Conservation (phyloP, 768 basidiomycete species). For the Suillus paluster region DNA sequence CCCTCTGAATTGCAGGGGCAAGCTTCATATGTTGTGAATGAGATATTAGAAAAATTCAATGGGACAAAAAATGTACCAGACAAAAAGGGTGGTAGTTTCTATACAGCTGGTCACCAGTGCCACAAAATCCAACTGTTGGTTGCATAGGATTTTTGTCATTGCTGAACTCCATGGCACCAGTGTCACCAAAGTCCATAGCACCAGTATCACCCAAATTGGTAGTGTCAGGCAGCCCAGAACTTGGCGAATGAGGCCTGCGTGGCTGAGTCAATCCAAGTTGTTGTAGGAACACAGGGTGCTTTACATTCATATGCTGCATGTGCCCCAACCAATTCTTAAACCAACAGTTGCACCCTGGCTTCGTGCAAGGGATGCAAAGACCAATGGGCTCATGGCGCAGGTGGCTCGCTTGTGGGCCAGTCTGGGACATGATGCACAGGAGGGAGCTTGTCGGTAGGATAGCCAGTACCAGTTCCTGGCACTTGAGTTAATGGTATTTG, state of each 20-base stretch:
- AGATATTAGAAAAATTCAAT: neutral
- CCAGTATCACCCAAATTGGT: no score
- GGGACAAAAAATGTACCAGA: slow-evolving; percentile 2
- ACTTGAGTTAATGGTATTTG: no score
- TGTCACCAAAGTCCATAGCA: no score
- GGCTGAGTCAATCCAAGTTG: neutral
- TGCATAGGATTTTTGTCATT: neutral
- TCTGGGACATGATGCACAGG: no score
- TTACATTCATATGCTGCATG: slow-evolving; percentile 3
- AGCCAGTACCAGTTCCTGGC: no score
- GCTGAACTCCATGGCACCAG: no score
- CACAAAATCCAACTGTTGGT: neutral
- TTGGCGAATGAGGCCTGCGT: neutral
- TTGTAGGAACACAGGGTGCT: neutral
- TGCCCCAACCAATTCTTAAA: slow-evolving; percentile 4
- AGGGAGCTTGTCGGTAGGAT: no score
- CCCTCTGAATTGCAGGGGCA: slow-evolving; percentile 12
- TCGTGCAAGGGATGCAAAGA: neutral
- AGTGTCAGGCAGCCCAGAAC: neutral
- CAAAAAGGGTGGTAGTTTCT: slow-evolving; percentile 9
- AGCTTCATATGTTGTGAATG: neutral
- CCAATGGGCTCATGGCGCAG: neutral
- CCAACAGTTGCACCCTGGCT: slow-evolving; percentile 3
- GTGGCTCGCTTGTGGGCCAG: no score
- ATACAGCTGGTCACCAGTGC: slow-evolving; percentile 7